A percentile compares a stretch with the other conserved stretches of the same genome.
These are phyloP conservation scores for Puccinia hordei DNA, from an alignment of 1,284 basidiomycete species.

Conservation along the genomic window DNA sequence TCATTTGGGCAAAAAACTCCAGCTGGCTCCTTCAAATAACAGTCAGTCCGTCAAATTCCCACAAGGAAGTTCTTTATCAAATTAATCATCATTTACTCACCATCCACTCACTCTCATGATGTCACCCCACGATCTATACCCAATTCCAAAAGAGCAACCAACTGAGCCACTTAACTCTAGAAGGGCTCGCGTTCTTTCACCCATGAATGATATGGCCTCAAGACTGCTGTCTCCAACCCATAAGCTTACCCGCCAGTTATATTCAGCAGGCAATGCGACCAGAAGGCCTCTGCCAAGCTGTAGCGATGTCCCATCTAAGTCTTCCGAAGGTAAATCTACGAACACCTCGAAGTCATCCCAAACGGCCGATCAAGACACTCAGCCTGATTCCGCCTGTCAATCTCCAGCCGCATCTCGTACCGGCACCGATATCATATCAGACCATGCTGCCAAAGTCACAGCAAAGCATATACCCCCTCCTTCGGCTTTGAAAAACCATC, in stretches of 20 bases:
- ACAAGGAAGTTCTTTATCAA: background rate
- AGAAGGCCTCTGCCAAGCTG: slow-evolving; percentile 10
- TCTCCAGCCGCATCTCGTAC: background rate
- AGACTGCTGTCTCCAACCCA: slow-evolving; percentile 18
- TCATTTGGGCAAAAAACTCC: background rate
- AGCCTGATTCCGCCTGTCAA: background rate
- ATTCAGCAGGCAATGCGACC: background rate
- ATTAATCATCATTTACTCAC: background rate
- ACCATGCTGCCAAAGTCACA: background rate
- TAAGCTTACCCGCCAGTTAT: slow-evolving; percentile 27
- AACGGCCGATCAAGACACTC: slow-evolving; percentile 2
- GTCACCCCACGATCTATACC: background rate
- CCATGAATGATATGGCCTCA: slow-evolving; percentile 20
- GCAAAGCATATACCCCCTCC: slow-evolving; percentile 5
- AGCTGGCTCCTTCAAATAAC: slow-evolving; percentile 4
- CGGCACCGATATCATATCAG: background rate
- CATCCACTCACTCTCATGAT: background rate
- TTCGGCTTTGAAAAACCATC: slow-evolving; percentile 43
- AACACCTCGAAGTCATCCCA: background rate
- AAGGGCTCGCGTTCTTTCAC: slow-evolving; percentile 3
- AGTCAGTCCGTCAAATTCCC: slow-evolving; percentile 31
- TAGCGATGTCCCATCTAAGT: background rate
- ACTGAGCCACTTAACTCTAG: background rate
- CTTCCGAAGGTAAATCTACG: background rate
- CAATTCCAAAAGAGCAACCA: background rate